Conservation (phyloP, 805 yeast genomes). For the Lachancea sp. region DNA sequence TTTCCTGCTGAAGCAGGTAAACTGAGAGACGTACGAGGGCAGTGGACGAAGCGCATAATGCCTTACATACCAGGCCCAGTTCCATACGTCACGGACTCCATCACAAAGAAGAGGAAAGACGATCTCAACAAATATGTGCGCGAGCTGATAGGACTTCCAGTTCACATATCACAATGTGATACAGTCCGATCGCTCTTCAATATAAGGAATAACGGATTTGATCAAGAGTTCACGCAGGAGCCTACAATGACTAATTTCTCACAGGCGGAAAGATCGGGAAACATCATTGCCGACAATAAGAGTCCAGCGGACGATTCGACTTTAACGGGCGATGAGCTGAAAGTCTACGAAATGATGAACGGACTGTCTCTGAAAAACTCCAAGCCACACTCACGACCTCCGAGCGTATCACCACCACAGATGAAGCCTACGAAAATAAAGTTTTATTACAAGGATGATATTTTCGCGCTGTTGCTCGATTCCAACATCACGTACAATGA, state of each 20-base stretch:
- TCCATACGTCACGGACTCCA: slow-evolving; percentile 78
- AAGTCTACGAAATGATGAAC: slow-evolving; percentile 24
- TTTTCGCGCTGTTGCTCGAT: slow-evolving; percentile 62
- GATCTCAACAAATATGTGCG: slow-evolving; percentile 52
- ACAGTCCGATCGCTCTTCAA: slow-evolving; percentile 69
- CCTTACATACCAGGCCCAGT: slow-evolving; percentile 97
- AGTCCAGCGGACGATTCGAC: slow-evolving; percentile 27
- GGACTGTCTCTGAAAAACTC: slow-evolving; percentile 21
- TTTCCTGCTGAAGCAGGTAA: slow-evolving; percentile 94
- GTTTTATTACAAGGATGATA: slow-evolving; percentile 74
- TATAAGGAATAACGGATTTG: slow-evolving; percentile 35
- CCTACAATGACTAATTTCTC: slow-evolving; percentile 11
- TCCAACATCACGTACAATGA: slow-evolving; percentile 42
- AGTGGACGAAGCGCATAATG: slow-evolving; percentile 67
- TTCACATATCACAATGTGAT: slow-evolving; percentile 62
- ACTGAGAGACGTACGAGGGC: slow-evolving; percentile 38
- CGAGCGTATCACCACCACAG: slow-evolving; percentile 26
- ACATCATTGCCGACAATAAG: background rate
- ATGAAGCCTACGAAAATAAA: slow-evolving; percentile 47
- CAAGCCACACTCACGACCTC: slow-evolving; percentile 27
- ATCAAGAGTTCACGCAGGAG: slow-evolving; percentile 22
- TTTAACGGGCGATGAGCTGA: slow-evolving; percentile 29
- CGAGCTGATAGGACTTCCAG: slow-evolving; percentile 63
- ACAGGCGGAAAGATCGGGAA: background rate
- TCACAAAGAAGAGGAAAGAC: slow-evolving; percentile 47